Conservation (phyloP, 2,329 filamentous ascomycete genomes). For the Cercospora berteroae region DNA sequence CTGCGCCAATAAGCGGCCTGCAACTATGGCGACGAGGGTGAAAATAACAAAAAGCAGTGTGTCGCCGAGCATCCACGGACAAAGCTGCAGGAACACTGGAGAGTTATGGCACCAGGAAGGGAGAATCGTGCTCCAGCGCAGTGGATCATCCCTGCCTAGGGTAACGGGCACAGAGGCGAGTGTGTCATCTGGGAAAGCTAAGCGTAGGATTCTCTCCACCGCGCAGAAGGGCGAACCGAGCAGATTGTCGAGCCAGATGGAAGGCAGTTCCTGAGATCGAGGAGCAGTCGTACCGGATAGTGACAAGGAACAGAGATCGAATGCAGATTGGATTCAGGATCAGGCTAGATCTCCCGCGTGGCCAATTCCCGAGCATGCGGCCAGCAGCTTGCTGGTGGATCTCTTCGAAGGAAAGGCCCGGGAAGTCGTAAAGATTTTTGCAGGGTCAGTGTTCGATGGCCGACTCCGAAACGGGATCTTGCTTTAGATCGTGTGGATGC, state of each 20-base stretch:
- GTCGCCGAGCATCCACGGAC: not conserved
- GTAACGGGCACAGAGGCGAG: slow-evolving; percentile 11
- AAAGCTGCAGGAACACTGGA: slow-evolving; percentile 13
- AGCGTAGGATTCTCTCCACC: slow-evolving; percentile 8
- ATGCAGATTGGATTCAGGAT: slow-evolving; percentile 15
- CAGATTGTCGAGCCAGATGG: slow-evolving; percentile 3
- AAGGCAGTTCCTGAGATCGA: slow-evolving; percentile 20
- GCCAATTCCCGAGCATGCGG: slow-evolving; percentile 5
- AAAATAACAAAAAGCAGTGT: not conserved
- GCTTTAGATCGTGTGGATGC: not conserved
- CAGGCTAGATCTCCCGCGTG: slow-evolving; percentile 17
- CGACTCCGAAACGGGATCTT: slow-evolving; percentile 2
- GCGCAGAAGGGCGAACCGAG: slow-evolving; percentile 13
- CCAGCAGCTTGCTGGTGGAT: not conserved
- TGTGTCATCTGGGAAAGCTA: slow-evolving; percentile 15
- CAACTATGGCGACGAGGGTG: not conserved
- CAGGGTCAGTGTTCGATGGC: not conserved
- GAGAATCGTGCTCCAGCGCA: slow-evolving; percentile 5
- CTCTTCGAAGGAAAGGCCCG: not conserved
- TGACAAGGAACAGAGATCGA: slow-evolving; percentile 23
- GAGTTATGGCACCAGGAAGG: slow-evolving; percentile 13
- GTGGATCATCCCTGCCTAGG: slow-evolving; percentile 5
- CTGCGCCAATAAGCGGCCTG: not conserved
- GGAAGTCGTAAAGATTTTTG: slow-evolving; percentile 2
- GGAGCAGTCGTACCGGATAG: slow-evolving; percentile 12